These are phyloP conservation scores for Agapanthus africanus DNA, from an alignment of 106 monocot species.

Conservation along the genomic window DNA sequence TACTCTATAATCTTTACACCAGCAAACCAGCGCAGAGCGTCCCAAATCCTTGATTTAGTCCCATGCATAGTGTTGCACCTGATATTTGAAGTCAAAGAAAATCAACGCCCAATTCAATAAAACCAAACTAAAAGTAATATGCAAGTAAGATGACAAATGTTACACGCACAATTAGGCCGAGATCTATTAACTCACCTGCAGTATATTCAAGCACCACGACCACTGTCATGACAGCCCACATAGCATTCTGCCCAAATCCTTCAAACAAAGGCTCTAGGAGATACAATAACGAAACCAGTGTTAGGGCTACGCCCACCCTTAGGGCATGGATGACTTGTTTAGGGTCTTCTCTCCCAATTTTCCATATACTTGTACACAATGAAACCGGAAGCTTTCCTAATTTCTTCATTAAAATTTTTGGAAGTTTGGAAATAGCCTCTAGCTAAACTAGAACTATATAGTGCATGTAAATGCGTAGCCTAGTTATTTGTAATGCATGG, in stretches of 20 bases:
- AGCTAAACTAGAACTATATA: no score
- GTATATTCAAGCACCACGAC: conserved; percentile 68
- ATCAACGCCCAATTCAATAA: neutral
- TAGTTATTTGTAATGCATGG: no score
- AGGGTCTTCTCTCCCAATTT: conserved; percentile 50
- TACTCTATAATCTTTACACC: no score
- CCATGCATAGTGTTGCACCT: conserved; percentile 73
- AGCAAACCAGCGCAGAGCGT: conserved; percentile 46
- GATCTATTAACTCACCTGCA: conserved; percentile 27
- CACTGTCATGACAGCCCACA: conserved; percentile 82
- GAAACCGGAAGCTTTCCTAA: conserved; percentile 16
- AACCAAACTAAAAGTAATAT: neutral
- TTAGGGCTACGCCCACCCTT: conserved; percentile 56
- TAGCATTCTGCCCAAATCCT: conserved; percentile 56
- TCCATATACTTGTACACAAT: conserved; percentile 22
- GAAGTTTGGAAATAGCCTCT: no score
- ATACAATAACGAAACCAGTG: conserved; percentile 62
- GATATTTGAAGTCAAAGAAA: neutral
- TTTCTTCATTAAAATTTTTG: no score
- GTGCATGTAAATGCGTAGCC: no score
- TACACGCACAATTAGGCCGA: no score
- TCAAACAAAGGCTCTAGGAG: conserved; percentile 60
- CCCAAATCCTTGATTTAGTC: conserved; percentile 54
- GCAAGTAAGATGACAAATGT: neutral
- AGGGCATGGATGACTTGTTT: conserved; percentile 48